These are phyloP conservation scores for Haematococcus sp. DNA, from an alignment of 139 green algal genomes.

Conservation along the genomic window DNA sequence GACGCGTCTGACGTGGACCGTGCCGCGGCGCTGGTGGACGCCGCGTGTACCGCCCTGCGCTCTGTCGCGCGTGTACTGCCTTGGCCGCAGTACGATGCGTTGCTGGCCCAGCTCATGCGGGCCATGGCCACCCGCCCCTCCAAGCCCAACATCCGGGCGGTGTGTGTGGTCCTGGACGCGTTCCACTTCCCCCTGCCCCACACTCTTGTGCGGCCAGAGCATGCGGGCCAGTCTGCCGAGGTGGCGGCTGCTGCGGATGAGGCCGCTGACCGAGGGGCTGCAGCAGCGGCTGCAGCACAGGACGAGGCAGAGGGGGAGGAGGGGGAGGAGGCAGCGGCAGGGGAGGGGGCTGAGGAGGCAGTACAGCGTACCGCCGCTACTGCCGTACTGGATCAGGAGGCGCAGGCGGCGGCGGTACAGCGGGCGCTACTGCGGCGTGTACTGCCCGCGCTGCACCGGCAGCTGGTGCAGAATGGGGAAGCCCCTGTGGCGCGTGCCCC, in stretches of 20 bases:
- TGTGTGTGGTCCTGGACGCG: conserved; percentile 75
- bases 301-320: not conserved
- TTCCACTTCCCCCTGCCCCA: conserved; percentile 72
- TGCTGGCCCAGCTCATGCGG: conserved; percentile 63
- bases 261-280: too few relatives aligned
- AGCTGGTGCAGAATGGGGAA: conserved; percentile 47
- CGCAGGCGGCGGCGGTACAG: conserved; percentile 24
- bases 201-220: not conserved
- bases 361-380: not conserved
- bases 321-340: conserved; percentile 1
- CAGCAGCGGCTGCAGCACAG: not conserved
- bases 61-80: conserved; percentile 49
- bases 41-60: conserved; percentile 50
- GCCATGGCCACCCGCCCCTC: conserved; percentile 52
- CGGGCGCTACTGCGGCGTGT: conserved; percentile 39
- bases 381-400: not conserved
- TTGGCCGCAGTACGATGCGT: conserved; percentile 73
- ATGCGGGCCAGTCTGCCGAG: conserved; percentile 1
- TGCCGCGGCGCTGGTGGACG: conserved; percentile 66
- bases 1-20: conserved; percentile 53
- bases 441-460: conserved; percentile 59
- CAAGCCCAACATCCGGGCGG: conserved; percentile 56
- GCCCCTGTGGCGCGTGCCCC: conserved; percentile 50
- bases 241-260: not conserved
- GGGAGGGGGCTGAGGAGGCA: conserved; percentile 12